These are phyloP conservation scores for Lasiodiplodia theobromae DNA, from an alignment of 2,329 filamentous ascomycete genomes.

Conservation along the genomic window DNA sequence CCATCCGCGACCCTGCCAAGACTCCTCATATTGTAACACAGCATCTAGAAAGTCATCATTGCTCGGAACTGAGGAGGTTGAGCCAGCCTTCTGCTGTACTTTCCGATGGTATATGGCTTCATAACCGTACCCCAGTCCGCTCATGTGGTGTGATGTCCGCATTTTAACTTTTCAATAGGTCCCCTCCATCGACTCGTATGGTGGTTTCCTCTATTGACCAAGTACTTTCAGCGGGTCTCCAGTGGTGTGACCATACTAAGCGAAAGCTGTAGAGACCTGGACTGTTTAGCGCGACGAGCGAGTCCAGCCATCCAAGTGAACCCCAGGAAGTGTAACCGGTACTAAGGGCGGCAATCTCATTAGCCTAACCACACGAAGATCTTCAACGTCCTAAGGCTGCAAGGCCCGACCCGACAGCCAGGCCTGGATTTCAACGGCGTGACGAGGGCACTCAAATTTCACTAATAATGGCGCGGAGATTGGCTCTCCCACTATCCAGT, in stretches of 20 bases:
- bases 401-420: not conserved
- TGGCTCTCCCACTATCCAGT: not conserved
- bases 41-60: not conserved
- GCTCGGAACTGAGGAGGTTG: not conserved
- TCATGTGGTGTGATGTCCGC: not conserved
- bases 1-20: not conserved
- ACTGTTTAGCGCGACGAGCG: not conserved
- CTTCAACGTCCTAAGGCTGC: not conserved
- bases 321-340: not conserved
- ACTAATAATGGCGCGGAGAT: not conserved
- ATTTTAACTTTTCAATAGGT: not conserved
- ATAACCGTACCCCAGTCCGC: not conserved
- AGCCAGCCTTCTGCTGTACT: not conserved
- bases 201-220: not conserved
- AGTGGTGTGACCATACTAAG: not conserved
- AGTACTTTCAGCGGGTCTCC: not conserved
- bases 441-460: not conserved
- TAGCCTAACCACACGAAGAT: not conserved
- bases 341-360: not conserved
- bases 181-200: not conserved
- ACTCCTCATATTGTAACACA: not conserved
- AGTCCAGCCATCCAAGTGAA: not conserved
- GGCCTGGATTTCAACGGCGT: not conserved
- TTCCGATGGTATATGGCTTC: not conserved
- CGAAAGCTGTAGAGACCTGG: not conserved